A percentile compares a stretch with the other conserved stretches of the same genome.
These are phyloP conservation scores for Xylariaceae sp. DNA, from an alignment of 2,329 filamentous ascomycete species.

Conservation along the genomic window DNA sequence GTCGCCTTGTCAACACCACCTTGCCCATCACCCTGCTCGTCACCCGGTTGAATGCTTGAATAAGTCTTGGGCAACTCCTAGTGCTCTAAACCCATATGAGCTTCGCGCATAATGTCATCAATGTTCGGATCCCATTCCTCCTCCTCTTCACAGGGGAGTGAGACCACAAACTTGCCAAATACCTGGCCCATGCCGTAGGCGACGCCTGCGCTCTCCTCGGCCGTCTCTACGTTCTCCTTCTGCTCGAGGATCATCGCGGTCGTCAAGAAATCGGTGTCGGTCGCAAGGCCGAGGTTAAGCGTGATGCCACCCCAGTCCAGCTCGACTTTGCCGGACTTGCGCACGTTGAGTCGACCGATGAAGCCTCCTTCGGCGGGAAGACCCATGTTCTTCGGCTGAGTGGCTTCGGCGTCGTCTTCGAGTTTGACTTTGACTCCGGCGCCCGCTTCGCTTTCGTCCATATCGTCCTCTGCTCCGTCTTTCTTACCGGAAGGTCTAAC, in stretches of 20 bases:
- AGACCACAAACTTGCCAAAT: conserved; percentile 56
- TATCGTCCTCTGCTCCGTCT: conserved; percentile 25
- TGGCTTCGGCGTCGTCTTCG: conserved; percentile 24
- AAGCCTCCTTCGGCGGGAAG: conserved; percentile 49
- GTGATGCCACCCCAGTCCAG: conserved; percentile 57
- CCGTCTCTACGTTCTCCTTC: conserved; percentile 44
- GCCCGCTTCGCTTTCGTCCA: conserved; percentile 11
- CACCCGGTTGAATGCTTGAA: too few species aligned
- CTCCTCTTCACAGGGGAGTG: conserved; percentile 54
- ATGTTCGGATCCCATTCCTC: conserved; percentile 48
- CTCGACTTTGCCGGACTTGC: conserved; percentile 57
- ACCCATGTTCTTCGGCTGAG: conserved; percentile 34
- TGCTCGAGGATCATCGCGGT: conserved; percentile 57
- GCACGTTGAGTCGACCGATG: conserved; percentile 55
- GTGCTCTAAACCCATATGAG: too few species aligned
- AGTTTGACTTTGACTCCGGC: conserved; percentile 25
- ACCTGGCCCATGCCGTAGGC: conserved; percentile 59
- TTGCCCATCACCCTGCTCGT: too few species aligned
- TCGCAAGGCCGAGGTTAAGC: conserved; percentile 50
- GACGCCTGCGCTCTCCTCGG: conserved; percentile 40
- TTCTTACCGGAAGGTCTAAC: conserved; percentile 22
- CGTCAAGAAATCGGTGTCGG: conserved; percentile 49
- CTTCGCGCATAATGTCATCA: conserved; percentile 29
- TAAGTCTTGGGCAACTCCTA: too few species aligned
- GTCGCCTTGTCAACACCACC: too few species aligned